These are phyloP conservation scores for Aspergillus panamensis DNA, from an alignment of 495 filamentous ascomycete genomes.

Conservation along the genomic window DNA sequence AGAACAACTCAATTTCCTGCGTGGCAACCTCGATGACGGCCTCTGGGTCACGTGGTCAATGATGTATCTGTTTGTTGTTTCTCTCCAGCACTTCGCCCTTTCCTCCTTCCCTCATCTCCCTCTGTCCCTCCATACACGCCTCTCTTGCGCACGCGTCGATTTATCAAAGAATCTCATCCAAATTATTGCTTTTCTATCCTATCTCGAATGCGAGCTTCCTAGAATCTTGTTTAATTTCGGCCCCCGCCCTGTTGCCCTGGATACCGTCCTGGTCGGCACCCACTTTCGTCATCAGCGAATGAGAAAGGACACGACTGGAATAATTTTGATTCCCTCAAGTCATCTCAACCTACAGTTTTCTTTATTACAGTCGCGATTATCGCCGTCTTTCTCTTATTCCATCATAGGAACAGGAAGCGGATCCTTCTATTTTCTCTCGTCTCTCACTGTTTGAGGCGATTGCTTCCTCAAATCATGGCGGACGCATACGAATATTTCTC, in stretches of 20 bases:
- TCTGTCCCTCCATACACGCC: background rate
- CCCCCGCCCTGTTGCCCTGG: conserved; percentile 39
- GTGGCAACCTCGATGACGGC: background rate
- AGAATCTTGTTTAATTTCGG: conserved; percentile 2
- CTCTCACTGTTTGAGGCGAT: conserved; percentile 7
- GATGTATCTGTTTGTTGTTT: conserved; percentile 6
- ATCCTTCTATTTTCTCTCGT: background rate
- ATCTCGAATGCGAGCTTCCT: background rate
- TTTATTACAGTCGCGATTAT: too few species aligned
- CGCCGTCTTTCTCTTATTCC: background rate
- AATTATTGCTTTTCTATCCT: background rate
- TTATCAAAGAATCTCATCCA: background rate
- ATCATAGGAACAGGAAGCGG: background rate
- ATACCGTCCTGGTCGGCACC: conserved; percentile 30
- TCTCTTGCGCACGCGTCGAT: background rate
- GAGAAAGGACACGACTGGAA: conserved; percentile 21
- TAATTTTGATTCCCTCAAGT: background rate
- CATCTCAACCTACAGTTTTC: conserved; percentile 1
- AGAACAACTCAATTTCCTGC: background rate
- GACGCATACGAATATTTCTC: conserved; percentile 79
- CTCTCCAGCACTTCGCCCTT: conserved; percentile 6
- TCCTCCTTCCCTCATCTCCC: conserved; percentile 1
- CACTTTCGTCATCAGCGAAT: conserved; percentile 28
- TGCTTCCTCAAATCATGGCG: conserved; percentile 46
- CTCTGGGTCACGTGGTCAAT: background rate